Evolutionary conservation across 2,329 filamentous ascomycete species (phyloP), one percentile per base, ranked within the genome.

Genomic region (Lasiodiplodia citricola): DNA sequence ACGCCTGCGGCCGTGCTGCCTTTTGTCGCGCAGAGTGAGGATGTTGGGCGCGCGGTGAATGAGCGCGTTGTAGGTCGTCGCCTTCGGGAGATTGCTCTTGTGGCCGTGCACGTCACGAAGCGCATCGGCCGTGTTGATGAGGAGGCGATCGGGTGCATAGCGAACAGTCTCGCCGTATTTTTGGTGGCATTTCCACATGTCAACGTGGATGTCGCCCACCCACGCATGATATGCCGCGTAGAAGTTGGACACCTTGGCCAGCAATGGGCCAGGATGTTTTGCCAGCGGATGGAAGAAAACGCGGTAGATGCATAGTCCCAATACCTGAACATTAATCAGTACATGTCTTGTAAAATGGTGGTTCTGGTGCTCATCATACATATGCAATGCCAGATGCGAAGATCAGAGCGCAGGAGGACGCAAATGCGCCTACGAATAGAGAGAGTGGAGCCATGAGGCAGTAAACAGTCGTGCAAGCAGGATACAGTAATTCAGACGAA

Each of bases 131-230:
- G 88, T 90, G 83, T 96, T 95, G 82, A 96, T 88, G 0, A 90
- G 92, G 52, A 97, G 82, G 70, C 87, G 88, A 78, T 93, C 93
- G 55, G 93, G 93, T 0, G 91, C 91, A 72, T 91, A 92, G 35
- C 93, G 91, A n/a, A 95, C 91, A 63, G 89, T 78, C 35, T 56
- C 78, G 82, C 91, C 92, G 74, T 96, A 94, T 75, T 86, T 85
- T 73, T 90, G 82, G 77, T 96, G 93, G 73, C 90, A 83, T 37
- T 86, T 84, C 82, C 89, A 89, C 74, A 93, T 90, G 75, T 91
- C 88, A 21, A 94, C 85, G 75, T 94, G 92, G 1, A 91, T 86
- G 72, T 92, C 89, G 65, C 92, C 92, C 74, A 88, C 90, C 80
- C 89, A 92, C 58, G 91, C 91, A 73, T 93, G 89, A 78, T 92